phyloP scores from a whole-genome alignment of 2,329 filamentous ascomycete species.

The Teratosphaeria destructans region DNA sequence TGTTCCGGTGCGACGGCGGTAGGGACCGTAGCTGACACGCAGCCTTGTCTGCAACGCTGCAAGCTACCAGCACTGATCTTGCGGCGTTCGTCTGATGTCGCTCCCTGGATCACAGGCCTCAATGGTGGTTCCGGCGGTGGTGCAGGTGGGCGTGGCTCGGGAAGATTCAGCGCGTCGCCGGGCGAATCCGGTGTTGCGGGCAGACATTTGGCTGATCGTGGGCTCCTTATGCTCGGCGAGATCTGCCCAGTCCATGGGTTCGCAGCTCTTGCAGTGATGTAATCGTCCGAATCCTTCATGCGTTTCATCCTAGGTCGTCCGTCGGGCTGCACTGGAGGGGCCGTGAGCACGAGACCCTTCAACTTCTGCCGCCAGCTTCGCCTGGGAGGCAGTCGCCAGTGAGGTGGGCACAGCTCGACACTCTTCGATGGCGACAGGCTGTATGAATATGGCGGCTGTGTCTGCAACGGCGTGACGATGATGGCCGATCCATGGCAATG shows the following conservation, averaged over 20 bases:
- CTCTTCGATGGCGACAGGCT: neutral
- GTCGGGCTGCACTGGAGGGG: constrained; percentile 1
- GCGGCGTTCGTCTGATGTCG: constrained; percentile 13
- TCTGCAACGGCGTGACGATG: constrained; percentile 1
- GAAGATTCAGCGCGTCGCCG: constrained; percentile 19
- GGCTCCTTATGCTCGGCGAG: constrained; percentile 20
- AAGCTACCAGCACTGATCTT: constrained; percentile 13
- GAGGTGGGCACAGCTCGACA: constrained; percentile 12
- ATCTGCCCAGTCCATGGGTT: constrained; percentile 26
- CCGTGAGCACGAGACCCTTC: constrained; percentile 12
- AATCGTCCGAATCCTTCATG: constrained; percentile 27
- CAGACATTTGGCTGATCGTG: constrained; percentile 8
- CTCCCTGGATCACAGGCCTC: constrained; percentile 11
- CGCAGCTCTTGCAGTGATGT: constrained; percentile 24
- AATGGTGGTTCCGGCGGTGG: constrained; percentile 9
- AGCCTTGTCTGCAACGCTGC: constrained; percentile 10
- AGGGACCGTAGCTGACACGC: constrained; percentile 8
- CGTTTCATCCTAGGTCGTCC: constrained; percentile 13
- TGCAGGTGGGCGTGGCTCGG: constrained; percentile 8
- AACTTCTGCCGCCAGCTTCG: constrained; percentile 8
- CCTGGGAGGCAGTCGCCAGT: constrained; percentile 6
- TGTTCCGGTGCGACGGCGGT: constrained; percentile 7
- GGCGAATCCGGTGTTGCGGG: constrained; percentile 20
- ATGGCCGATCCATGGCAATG: constrained; percentile 4
- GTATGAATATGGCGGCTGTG: constrained; percentile 6